Percentiles rank a stretch among this genome's conserved stretches.
Evolutionary conservation across 257 asterid species (phyloP).

Genomic region (Nicotiana benthamiana): DNA sequence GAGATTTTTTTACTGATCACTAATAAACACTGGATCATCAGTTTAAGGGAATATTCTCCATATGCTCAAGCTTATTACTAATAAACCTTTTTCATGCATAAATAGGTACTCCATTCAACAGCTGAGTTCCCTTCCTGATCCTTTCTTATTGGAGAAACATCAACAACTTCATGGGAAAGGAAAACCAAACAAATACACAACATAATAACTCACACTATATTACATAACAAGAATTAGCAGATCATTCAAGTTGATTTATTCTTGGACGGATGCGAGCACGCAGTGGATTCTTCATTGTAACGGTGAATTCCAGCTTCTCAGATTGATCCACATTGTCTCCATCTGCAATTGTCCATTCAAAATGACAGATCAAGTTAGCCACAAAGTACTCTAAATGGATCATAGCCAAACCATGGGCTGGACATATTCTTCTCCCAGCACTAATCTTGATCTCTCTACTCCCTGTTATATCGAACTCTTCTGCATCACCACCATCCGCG

Average conservation of each 20-base stretch:
- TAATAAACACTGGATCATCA: not conserved
- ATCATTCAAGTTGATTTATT: conserved; percentile 1
- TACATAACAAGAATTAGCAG: not conserved
- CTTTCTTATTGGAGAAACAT: not conserved
- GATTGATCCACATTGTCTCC: conserved; percentile 17
- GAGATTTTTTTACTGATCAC: conserved; percentile 1
- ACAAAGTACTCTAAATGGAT: conserved; percentile 21
- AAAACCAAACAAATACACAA: not conserved
- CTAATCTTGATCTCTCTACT: conserved; percentile 27
- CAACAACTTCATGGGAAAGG: not conserved
- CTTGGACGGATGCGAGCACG: conserved; percentile 16
- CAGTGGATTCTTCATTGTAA: conserved; percentile 19
- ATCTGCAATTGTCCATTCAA: conserved; percentile 12
- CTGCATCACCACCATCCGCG: not conserved
- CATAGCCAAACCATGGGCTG: conserved; percentile 12
- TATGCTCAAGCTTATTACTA: conserved; percentile 3
- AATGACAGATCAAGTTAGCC: conserved; percentile 24
- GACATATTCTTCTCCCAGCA: conserved; percentile 29
- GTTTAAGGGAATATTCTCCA: conserved; percentile 11
- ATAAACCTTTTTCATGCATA: not conserved
- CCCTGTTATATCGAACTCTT: conserved; percentile 12
- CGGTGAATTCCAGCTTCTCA: conserved; percentile 18
- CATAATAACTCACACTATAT: not conserved
- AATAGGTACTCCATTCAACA: not conserved
- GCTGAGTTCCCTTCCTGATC: not conserved